phyloP scores from a whole-genome alignment of 2,329 filamentous ascomycete genomes.

The Fusarium neocosmosporiellum region DNA sequence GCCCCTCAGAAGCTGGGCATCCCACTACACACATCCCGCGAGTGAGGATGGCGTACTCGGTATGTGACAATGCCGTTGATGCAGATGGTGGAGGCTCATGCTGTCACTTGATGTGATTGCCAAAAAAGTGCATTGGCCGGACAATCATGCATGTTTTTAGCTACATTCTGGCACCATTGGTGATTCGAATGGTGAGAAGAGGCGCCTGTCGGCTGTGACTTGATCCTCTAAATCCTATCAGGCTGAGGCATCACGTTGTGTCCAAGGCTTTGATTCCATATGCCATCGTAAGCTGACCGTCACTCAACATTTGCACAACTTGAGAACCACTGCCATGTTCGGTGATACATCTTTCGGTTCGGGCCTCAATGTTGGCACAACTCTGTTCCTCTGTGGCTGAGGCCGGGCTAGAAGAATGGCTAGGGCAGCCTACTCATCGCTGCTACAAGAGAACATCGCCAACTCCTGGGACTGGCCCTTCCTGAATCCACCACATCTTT shows the following conservation, averaged over 20 bases:
- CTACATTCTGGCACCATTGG: neutral
- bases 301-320: neutral
- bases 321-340: neutral
- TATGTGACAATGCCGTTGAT: neutral
- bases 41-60: neutral
- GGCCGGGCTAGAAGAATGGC: no score
- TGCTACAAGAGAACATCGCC: neutral
- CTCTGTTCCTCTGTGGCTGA: neutral
- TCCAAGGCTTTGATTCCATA: neutral
- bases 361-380: neutral
- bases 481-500: neutral
- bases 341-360: neutral
- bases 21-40: neutral
- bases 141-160: neutral
- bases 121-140: neutral
- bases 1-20: neutral
- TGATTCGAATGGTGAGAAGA: neutral
- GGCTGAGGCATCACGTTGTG: neutral
- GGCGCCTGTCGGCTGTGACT: neutral
- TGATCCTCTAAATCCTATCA: neutral
- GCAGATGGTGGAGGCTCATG: neutral
- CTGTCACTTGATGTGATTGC: neutral
- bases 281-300: neutral
- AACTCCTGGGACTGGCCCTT: neutral
- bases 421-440: neutral